A percentile compares a stretch with the other conserved stretches of the same genome.
These are phyloP conservation scores for Micromonas pusilla DNA, from an alignment of 139 green algal species.

Conservation along the genomic window DNA sequence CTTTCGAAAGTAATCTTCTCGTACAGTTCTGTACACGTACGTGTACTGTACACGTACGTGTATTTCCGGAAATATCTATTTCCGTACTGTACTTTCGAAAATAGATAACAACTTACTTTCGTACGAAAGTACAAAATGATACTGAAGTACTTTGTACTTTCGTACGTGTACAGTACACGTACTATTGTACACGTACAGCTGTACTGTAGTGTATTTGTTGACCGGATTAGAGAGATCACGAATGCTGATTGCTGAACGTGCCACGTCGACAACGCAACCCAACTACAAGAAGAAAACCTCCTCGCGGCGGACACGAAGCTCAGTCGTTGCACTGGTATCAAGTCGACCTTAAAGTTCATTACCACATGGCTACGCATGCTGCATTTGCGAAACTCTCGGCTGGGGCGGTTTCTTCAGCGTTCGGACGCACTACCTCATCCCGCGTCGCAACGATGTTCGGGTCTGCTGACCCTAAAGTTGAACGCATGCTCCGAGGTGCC, in stretches of 20 bases:
- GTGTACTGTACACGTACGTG: too few species aligned
- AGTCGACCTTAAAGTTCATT: not conserved
- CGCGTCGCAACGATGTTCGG: not conserved
- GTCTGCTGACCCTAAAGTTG: not conserved
- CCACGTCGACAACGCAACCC: not conserved
- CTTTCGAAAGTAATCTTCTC: not conserved
- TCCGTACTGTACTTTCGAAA: too few species aligned
- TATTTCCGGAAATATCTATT: too few species aligned
- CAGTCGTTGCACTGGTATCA: too few species aligned
- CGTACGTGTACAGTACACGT: too few species aligned
- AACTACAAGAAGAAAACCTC: too few species aligned
- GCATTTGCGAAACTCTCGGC: not conserved
- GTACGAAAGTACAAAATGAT: too few species aligned
- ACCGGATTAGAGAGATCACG: not conserved
- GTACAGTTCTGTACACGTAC: too few species aligned
- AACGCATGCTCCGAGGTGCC: not conserved
- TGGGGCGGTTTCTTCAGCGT: too few species aligned
- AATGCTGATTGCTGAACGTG: not conserved
- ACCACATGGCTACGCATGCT: not conserved
- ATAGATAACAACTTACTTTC: not conserved
- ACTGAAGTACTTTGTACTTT: too few species aligned
- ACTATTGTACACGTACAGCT: too few species aligned
- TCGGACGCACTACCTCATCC: not conserved
- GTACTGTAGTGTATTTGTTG: not conserved
- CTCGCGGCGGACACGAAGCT: too few species aligned